phyloP scores from a whole-genome alignment of 2,329 filamentous ascomycete species.

The Fusarium sp. region DNA sequence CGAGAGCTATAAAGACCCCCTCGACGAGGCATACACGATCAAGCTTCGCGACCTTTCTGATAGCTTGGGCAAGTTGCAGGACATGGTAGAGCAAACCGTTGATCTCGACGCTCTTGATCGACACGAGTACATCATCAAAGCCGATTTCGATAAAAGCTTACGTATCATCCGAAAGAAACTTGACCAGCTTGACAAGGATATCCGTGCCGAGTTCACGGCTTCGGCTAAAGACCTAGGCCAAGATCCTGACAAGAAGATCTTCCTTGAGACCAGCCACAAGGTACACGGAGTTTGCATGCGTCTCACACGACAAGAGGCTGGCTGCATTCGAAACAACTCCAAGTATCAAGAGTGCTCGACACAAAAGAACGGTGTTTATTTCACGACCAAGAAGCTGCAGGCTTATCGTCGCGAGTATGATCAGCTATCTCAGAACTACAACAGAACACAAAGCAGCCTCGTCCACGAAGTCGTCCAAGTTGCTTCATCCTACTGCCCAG shows the following conservation, averaged over 20 bases:
- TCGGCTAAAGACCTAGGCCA: conserved; percentile 85
- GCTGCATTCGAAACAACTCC: conserved; percentile 90
- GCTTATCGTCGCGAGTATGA: conserved; percentile 89
- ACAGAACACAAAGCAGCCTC: conserved; percentile 89
- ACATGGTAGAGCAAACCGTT: conserved; percentile 99
- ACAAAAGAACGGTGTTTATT: conserved; percentile 98
- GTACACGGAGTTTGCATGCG: conserved; percentile 98
- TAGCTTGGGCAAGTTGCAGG: conserved; percentile 84
- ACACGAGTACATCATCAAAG: conserved; percentile 98
- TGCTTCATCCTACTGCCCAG: conserved; percentile 92
- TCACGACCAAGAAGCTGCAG: conserved; percentile 86
- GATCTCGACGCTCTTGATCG: conserved; percentile 95
- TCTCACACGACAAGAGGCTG: conserved; percentile 88
- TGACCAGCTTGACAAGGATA: conserved; percentile 82
- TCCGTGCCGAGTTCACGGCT: conserved; percentile 81
- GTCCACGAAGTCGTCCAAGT: conserved; percentile 94
- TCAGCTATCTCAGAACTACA: conserved; percentile 93
- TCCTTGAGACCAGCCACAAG: conserved; percentile 89
- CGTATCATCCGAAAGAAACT: conserved; percentile 90
- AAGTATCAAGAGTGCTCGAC: conserved; percentile 95
- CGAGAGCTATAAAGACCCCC: conserved; percentile 85
- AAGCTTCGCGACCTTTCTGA: conserved; percentile 82
- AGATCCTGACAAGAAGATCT: conserved; percentile 98
- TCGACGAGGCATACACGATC: conserved; percentile 87
- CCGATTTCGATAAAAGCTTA: conserved; percentile 92